phyloP scores from a whole-genome alignment of 441 rosid species.

The Pelargonium cotyledonis region DNA sequence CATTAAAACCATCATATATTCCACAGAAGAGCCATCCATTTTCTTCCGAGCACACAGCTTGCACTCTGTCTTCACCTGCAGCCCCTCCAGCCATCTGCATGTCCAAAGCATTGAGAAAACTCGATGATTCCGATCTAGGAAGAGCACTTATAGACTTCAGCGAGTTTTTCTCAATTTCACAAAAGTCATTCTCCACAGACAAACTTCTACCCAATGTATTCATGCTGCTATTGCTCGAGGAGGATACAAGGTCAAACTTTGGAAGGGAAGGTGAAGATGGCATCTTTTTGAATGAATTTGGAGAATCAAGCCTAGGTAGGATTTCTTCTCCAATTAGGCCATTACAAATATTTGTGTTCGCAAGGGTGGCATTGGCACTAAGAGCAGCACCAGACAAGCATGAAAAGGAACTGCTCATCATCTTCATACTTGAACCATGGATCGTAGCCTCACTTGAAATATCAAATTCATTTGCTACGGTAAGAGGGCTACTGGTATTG shows the following conservation, averaged over 20 bases:
- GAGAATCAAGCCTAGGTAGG: slow-evolving; percentile 79
- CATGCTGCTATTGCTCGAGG: slow-evolving; percentile 69
- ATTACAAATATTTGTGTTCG: slow-evolving; percentile 83
- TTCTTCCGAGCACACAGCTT: slow-evolving; percentile 95
- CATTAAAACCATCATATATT: slow-evolving; percentile 86
- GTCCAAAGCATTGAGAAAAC: slow-evolving; percentile 62
- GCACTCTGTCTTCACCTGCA: slow-evolving; percentile 97
- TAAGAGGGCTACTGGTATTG: slow-evolving; percentile 27
- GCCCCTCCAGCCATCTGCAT: slow-evolving; percentile 97
- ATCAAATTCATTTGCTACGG: slow-evolving; percentile 32
- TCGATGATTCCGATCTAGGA: slow-evolving; percentile 14
- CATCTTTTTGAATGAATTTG: slow-evolving; percentile 68
- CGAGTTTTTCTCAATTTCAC: too few relatives aligned
- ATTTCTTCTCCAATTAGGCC: slow-evolving; percentile 81
- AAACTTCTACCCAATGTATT: slow-evolving; percentile 78
- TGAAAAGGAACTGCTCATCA: slow-evolving; percentile 63
- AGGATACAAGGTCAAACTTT: slow-evolving; percentile 71
- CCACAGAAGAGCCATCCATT: slow-evolving; percentile 85
- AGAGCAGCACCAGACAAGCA: slow-evolving; percentile 85
- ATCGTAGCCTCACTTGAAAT: slow-evolving; percentile 7
- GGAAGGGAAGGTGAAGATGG: slow-evolving; percentile 69
- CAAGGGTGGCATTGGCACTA: slow-evolving; percentile 90
- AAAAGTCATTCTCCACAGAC: slow-evolving; percentile 25
- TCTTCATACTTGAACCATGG: slow-evolving; percentile 36
- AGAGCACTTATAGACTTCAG: too few relatives aligned